These are phyloP conservation scores for Fusarium tuaranense DNA, from an alignment of 2,329 filamentous ascomycete genomes.

Conservation along the genomic window DNA sequence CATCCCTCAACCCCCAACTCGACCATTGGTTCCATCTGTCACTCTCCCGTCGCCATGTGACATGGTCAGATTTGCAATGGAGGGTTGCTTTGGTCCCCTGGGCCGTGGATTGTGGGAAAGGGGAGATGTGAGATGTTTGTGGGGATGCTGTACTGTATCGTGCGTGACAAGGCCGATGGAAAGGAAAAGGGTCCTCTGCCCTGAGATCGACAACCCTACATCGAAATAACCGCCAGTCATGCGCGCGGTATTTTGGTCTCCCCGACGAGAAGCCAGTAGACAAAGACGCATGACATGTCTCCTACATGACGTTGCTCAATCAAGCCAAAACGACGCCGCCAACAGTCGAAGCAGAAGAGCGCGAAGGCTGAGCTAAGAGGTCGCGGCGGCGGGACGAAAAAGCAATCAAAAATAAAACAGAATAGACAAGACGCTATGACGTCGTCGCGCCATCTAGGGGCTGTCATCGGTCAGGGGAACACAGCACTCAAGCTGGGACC, in stretches of 20 bases:
- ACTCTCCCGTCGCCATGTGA: not conserved
- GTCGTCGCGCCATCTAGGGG: not conserved
- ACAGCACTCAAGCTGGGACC: not conserved
- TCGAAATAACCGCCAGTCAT: not conserved
- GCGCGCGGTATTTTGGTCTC: not conserved
- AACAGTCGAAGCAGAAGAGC: not conserved
- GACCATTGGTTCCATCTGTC: not conserved
- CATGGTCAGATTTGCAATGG: not conserved
- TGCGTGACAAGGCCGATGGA: not conserved
- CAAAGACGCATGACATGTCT: not conserved
- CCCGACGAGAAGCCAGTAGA: not conserved
- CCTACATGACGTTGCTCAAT: not conserved
- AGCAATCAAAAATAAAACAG: not conserved
- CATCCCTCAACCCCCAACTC: not conserved
- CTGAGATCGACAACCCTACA: not conserved
- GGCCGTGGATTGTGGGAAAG: constrained; percentile 3
- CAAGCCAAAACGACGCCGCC: not conserved
- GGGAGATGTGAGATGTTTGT: not conserved
- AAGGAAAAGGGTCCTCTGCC: not conserved
- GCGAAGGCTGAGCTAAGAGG: not conserved
- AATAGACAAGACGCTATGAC: constrained; percentile 5
- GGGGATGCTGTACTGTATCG: not conserved
- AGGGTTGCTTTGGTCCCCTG: constrained; percentile 2
- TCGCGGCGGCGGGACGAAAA: not conserved
- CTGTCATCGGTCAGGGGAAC: not conserved